Base-by-base conservation (phyloP, 495 filamentous ascomycete genomes). In the Lasiosphaeriaceae sp. region DNA sequence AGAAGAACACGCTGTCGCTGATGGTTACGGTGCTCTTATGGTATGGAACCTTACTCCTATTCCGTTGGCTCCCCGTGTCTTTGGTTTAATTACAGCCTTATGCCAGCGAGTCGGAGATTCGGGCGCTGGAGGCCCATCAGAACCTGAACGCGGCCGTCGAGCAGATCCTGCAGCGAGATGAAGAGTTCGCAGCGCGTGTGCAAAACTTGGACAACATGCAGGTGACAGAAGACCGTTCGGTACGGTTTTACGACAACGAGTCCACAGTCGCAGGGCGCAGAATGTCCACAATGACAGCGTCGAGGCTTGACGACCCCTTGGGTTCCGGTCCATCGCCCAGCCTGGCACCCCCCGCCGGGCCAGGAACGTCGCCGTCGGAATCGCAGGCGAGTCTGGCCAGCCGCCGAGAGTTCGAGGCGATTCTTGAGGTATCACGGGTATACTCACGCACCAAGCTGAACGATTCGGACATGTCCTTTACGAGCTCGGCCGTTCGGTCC, bases 11-110 rank as follows among this genome's bases (percentile, higher is more conserved):
- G 12, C 11, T 54, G 52, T 31, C 41, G 11, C 43, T 54, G 14
- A 54, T 54, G 52, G 41, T 54, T 41, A 47, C 22, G 3, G 52
- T 54, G 8, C 29, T 54, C 14, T 31, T 20, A 23, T 54, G 52
- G 52, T 54, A 14, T 31, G 26, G 3, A 31, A 3, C 26, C 26
- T 31, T 31, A 31, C 9, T 9, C 26, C 26, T 31, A 31, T 31
- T 31, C 9, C 26, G 26, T 31, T 3, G 26, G 26, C 26, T 31
- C 26, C 2, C 47, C 23, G 22, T 4, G 17, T 5, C 29, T 49
- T 11, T 8, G 21, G 0, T 49, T 8, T 12, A 5, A 31, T 4
- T 7, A 49, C 47, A 26, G 3, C 8, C 8, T 26, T 45, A 2
- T 21, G 7, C 12, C 24, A 54, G 52, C 21, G 41, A 47, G 34